These are phyloP conservation scores for Tricholoma matsutake DNA, from an alignment of 768 basidiomycete genomes.

Conservation along the genomic window DNA sequence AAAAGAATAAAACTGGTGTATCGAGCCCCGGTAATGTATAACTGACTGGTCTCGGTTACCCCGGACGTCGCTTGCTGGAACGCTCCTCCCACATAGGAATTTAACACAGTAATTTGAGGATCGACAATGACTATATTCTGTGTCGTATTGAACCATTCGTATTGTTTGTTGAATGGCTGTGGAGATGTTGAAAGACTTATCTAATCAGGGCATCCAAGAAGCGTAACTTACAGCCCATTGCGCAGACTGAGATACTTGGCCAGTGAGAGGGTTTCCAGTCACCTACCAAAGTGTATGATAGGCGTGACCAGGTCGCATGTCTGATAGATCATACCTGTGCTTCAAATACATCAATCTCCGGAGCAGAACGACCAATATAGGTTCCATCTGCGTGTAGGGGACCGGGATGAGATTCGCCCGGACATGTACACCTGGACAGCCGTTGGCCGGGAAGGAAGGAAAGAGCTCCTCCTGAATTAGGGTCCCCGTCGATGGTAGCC, in stretches of 20 bases:
- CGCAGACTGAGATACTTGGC: constrained; percentile 77
- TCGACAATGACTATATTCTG: constrained; percentile 58
- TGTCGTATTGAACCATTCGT: constrained; percentile 65
- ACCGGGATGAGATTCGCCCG: constrained; percentile 83
- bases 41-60: constrained; percentile 56
- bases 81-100: constrained; percentile 70
- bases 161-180: constrained; percentile 75
- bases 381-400: constrained; percentile 74
- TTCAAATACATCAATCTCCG: constrained; percentile 91
- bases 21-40: neutral
- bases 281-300: constrained; percentile 17
- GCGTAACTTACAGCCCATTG: constrained; percentile 67
- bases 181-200: neutral
- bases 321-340: constrained; percentile 50
- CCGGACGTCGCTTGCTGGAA: constrained; percentile 85
- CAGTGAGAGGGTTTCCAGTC: constrained; percentile 33
- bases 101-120: constrained; percentile 46
- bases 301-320: neutral
- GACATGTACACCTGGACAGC: constrained; percentile 86
- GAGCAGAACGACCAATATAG: constrained; percentile 78
- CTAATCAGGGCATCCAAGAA: too few relatives aligned
- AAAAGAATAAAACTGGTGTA: neutral
- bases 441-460: constrained; percentile 89
- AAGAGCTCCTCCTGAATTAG: constrained; percentile 46
- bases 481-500: constrained; percentile 61